Evolutionary conservation across 345 rosid genomes (phyloP).

Genomic region (Hibiscus tridactylites): DNA sequence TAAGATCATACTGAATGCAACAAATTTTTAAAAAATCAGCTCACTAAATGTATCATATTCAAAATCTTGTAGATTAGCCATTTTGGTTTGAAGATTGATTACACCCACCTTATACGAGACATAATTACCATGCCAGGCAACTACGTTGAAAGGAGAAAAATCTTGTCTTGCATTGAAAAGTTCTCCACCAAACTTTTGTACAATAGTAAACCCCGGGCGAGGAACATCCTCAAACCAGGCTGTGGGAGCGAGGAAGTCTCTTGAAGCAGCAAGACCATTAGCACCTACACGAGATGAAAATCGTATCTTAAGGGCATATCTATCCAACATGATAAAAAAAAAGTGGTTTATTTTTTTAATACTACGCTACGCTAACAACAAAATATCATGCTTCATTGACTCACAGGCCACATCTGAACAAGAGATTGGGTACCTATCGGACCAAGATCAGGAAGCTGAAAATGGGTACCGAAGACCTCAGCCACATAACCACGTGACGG

Average conservation of each 20-base stretch:
- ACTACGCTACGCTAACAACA: not conserved
- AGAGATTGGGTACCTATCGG: constrained; percentile 64
- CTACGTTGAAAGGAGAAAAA: constrained; percentile 94
- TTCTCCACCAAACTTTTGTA: constrained; percentile 87
- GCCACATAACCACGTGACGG: constrained; percentile 87
- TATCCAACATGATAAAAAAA: not conserved
- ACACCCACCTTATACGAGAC: constrained; percentile 74
- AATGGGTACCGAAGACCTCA: constrained; percentile 86
- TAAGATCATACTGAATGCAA: constrained; percentile 70
- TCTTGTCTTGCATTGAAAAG: constrained; percentile 84
- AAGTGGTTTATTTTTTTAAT: not conserved
- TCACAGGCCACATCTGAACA: constrained; percentile 6
- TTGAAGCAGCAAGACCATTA: constrained; percentile 92
- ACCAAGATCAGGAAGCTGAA: constrained; percentile 98
- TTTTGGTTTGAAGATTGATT: not conserved
- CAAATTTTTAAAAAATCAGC: constrained; percentile 1
- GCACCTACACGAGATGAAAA: constrained; percentile 46
- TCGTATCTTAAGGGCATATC: not conserved
- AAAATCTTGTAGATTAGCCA: not conserved
- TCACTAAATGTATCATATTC: not conserved
- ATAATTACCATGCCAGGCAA: constrained; percentile 98
- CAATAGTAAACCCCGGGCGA: constrained; percentile 57
- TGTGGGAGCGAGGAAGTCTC: constrained; percentile 82
- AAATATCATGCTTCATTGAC: not conserved
- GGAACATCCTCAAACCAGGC: constrained; percentile 74